phyloP scores from a whole-genome alignment of 164 flowering plant species.

The Amborella trichopoda region DNA sequence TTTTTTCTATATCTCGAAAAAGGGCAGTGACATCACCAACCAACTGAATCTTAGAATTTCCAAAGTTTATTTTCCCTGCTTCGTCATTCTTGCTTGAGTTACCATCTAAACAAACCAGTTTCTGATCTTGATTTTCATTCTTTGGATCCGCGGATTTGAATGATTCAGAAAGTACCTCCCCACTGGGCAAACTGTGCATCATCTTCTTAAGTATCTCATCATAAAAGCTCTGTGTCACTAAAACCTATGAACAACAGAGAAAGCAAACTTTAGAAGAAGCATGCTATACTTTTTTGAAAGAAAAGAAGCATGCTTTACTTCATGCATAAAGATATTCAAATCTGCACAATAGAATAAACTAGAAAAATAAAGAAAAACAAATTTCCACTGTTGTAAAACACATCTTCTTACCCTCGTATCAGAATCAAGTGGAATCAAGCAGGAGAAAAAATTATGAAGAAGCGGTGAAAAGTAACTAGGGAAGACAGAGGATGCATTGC shows the following conservation, averaged over 20 bases:
- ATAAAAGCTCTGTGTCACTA: constrained; percentile 70
- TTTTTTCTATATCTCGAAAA: constrained; percentile 50
- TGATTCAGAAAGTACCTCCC: constrained; percentile 14
- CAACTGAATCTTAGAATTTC: constrained; percentile 33
- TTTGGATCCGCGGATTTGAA: constrained; percentile 12
- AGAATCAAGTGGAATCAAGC: constrained; percentile 81
- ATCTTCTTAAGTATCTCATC: constrained; percentile 81
- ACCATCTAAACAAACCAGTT: constrained; percentile 13
- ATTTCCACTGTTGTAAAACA: too few relatives aligned
- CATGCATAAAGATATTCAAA: background rate
- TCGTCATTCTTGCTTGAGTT: constrained; percentile 22
- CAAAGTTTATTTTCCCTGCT: constrained; percentile 21
- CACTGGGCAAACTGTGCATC: constrained; percentile 34
- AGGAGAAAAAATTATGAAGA: constrained; percentile 84
- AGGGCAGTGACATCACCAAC: constrained; percentile 46
- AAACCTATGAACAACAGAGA: constrained; percentile 39
- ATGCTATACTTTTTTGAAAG: too few relatives aligned
- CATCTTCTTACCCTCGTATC: constrained; percentile 74
- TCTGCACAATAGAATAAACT: too few relatives aligned
- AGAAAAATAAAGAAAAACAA: too few relatives aligned
- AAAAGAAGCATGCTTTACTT: background rate
- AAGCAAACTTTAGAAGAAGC: too few relatives aligned
- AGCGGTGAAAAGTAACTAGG: constrained; percentile 89
- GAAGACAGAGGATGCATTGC: constrained; percentile 59
- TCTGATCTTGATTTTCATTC: constrained; percentile 17